A percentile compares a stretch with the other conserved stretches of the same genome.
Conservation (phyloP, 768 basidiomycete species). For the Lentinula lateritia region DNA sequence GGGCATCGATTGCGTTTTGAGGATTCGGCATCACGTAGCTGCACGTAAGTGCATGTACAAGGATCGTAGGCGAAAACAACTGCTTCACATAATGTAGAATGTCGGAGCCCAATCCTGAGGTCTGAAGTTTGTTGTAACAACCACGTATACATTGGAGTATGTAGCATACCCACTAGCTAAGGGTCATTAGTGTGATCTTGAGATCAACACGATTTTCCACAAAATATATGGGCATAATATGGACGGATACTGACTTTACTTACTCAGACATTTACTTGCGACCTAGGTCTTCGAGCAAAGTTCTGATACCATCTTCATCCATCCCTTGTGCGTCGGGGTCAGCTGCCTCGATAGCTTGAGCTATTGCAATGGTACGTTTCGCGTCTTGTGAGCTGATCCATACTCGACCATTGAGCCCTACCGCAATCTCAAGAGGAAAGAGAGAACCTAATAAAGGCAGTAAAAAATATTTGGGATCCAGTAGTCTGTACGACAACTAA, state of each 20-base stretch:
- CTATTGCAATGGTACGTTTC: slow-evolving; percentile 67
- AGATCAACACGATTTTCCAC: not conserved
- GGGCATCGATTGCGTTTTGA: no score
- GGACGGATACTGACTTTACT: not conserved
- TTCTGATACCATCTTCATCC: slow-evolving; percentile 46
- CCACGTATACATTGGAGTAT: no score
- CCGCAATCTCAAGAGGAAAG: slow-evolving; percentile 84
- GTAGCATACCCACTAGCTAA: no score
- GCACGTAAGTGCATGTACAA: no score
- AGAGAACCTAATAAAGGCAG: slow-evolving; percentile 73
- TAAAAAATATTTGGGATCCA: slow-evolving; percentile 79
- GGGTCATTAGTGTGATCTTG: no score
- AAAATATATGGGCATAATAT: not conserved
- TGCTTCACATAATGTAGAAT: no score
- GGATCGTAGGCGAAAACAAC: no score
- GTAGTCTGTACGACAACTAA: slow-evolving; percentile 34
- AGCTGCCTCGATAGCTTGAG: slow-evolving; percentile 75
- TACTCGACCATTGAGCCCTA: slow-evolving; percentile 88
- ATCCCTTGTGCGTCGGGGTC: slow-evolving; percentile 71
- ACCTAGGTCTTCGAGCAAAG: slow-evolving; percentile 33
- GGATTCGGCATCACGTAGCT: no score
- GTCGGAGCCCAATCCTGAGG: no score
- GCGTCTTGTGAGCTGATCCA: slow-evolving; percentile 80
- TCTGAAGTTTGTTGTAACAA: no score
- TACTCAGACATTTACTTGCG: not conserved